Conservation (phyloP, 768 basidiomycete genomes). For the Podaxis sp. region DNA sequence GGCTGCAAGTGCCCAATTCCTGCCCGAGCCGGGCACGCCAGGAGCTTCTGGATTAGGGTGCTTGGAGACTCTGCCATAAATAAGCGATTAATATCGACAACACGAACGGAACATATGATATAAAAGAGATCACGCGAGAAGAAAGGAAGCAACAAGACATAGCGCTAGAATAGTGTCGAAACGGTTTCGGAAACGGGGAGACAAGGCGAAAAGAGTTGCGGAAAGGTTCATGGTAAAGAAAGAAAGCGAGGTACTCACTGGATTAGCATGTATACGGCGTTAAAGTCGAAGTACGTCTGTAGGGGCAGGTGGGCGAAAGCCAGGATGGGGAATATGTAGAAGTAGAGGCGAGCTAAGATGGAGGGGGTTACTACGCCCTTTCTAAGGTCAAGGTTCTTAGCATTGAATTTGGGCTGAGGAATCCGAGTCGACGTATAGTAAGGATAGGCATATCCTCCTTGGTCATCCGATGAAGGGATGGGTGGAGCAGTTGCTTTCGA, state of each 20-base stretch:
- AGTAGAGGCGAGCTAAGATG: conserved; percentile 51
- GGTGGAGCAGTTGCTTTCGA: conserved; percentile 49
- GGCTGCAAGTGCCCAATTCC: conserved; percentile 77
- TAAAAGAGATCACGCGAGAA: conserved; percentile 5
- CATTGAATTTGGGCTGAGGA: conserved; percentile 63
- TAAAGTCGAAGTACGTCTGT: conserved; percentile 88
- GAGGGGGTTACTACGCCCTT: conserved; percentile 56
- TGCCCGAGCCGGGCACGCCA: conserved; percentile 51
- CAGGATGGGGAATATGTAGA: conserved; percentile 65
- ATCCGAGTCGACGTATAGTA: conserved; percentile 22
- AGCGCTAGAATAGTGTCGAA: conserved; percentile 3
- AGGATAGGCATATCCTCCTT: not conserved
- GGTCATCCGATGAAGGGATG: conserved; percentile 24
- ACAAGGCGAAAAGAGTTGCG: conserved; percentile 1
- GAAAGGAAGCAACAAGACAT: not conserved
- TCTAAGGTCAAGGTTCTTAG: conserved; percentile 63
- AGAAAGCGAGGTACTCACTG: conserved; percentile 54
- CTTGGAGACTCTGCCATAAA: conserved; percentile 56
- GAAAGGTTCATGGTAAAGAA: not conserved
- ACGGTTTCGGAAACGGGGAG: not conserved
- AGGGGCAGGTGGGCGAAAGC: conserved; percentile 68
- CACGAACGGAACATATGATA: not conserved
- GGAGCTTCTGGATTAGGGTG: conserved; percentile 67
- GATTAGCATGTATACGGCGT: conserved; percentile 76
- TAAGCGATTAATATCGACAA: conserved; percentile 1